phyloP scores from a whole-genome alignment of 306 rosid species.

The Casuarina cunninghamiana region DNA sequence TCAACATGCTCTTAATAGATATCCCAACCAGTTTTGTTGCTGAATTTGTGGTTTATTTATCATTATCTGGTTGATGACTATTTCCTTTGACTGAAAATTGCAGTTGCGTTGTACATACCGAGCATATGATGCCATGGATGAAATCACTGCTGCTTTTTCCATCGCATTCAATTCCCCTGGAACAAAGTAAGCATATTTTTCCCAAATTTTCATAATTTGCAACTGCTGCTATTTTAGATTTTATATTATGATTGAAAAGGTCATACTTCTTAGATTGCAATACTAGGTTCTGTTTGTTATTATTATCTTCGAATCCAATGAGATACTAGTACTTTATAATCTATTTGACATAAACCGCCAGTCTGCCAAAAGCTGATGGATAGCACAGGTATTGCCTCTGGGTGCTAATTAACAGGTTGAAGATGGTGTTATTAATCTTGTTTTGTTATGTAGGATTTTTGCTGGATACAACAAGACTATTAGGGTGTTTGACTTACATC shows the following conservation, averaged over 20 bases:
- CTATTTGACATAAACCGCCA: constrained; percentile 12
- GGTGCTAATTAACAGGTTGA: constrained; percentile 12
- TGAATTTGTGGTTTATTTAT: constrained; percentile 16
- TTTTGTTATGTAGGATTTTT: constrained; percentile 62
- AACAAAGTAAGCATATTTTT: constrained; percentile 59
- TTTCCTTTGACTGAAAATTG: constrained; percentile 36
- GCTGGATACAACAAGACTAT: constrained; percentile 94
- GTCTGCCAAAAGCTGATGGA: constrained; percentile 11
- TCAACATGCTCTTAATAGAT: constrained; percentile 5
- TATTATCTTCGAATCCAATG: not conserved
- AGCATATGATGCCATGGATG: constrained; percentile 97
- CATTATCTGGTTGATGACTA: constrained; percentile 23
- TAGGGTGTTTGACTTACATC: constrained; percentile 89
- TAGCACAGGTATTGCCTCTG: not conserved
- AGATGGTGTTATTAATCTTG: constrained; percentile 12
- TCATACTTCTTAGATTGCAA: not conserved
- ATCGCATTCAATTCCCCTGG: constrained; percentile 89
- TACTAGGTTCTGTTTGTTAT: not conserved
- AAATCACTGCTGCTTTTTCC: constrained; percentile 89
- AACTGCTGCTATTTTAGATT: constrained; percentile 2
- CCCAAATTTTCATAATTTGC: not conserved
- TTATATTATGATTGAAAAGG: not conserved
- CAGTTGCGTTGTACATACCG: constrained; percentile 95
- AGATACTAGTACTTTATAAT: constrained; percentile 11
- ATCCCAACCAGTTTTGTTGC: not conserved